Conservation (phyloP, 345 rosid genomes). For the Gossypium bickii region DNA sequence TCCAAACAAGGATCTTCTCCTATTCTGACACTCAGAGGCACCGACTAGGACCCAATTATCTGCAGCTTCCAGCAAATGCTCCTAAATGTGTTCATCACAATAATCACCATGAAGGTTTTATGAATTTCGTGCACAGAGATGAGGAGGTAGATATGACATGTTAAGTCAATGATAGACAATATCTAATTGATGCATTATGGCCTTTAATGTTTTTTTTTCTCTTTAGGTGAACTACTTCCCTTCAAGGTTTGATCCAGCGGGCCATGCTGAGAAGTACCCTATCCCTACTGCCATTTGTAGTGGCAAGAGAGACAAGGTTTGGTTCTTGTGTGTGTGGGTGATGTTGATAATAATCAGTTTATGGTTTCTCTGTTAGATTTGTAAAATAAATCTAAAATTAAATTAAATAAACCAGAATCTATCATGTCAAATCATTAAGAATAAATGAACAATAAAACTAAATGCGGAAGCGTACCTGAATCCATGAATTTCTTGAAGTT, state of each 20-base stretch:
- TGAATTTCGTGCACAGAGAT: conserved; percentile 88
- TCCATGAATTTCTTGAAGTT: too few relatives aligned
- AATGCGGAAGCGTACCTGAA: too few relatives aligned
- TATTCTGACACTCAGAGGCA: conserved; percentile 94
- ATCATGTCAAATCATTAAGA: too few relatives aligned
- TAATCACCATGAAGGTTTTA: conserved; percentile 86
- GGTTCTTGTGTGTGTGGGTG: background rate
- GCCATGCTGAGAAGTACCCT: conserved; percentile 67
- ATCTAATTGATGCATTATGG: background rate
- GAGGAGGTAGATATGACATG: conserved; percentile 55
- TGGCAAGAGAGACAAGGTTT: conserved; percentile 83
- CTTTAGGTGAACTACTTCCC: conserved; percentile 86
- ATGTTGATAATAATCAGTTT: background rate
- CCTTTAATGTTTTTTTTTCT: background rate
- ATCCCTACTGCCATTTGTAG: conserved; percentile 43
- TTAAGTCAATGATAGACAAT: background rate
- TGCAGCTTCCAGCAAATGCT: conserved; percentile 90
- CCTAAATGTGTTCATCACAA: conserved; percentile 92
- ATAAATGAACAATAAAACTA: too few relatives aligned
- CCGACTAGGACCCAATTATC: conserved; percentile 95
- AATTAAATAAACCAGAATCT: too few relatives aligned
- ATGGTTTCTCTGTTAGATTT: too few relatives aligned
- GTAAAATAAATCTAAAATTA: too few relatives aligned
- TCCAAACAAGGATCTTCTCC: conserved; percentile 80
- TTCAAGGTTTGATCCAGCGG: conserved; percentile 73